A percentile compares a stretch with the other conserved stretches of the same genome.
phyloP scores from a whole-genome alignment of 202 grass and related monocot genomes.

The Musa balbisiana region DNA sequence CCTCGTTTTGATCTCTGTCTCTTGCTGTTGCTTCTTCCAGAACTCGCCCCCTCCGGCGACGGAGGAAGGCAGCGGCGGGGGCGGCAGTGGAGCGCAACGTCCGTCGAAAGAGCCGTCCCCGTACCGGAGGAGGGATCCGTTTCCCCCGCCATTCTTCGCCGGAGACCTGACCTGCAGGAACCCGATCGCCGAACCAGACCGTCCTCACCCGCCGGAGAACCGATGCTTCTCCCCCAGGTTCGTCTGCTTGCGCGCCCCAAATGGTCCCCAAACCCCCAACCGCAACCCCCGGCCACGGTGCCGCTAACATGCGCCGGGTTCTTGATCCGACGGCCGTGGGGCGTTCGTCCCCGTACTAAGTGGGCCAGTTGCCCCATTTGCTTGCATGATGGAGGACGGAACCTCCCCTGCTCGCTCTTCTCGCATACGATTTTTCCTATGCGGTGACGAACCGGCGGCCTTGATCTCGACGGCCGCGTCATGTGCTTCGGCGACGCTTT shows the following conservation, averaged over 20 bases:
- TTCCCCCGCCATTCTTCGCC: neutral
- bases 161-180: neutral
- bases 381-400: neutral
- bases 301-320: neutral
- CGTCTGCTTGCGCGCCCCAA: neutral
- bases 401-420: neutral
- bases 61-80: slow-evolving; percentile 5
- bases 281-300: neutral
- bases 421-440: neutral
- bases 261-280: neutral
- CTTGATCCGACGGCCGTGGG: neutral
- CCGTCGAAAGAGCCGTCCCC: slow-evolving; percentile 23
- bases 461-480: neutral
- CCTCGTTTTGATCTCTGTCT: neutral
- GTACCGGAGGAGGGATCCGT: slow-evolving; percentile 31
- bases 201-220: slow-evolving; percentile 18
- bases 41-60: neutral
- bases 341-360: neutral
- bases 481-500: neutral
- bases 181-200: neutral
- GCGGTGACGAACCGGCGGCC: neutral
- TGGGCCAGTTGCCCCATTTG: neutral
- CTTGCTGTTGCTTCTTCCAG: neutral
- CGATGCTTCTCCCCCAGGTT: slow-evolving; percentile 18
- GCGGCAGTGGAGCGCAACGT: neutral